These are phyloP conservation scores for Ceraceosorus guamensis DNA, from an alignment of 1,284 basidiomycete species.

Conservation along the genomic window DNA sequence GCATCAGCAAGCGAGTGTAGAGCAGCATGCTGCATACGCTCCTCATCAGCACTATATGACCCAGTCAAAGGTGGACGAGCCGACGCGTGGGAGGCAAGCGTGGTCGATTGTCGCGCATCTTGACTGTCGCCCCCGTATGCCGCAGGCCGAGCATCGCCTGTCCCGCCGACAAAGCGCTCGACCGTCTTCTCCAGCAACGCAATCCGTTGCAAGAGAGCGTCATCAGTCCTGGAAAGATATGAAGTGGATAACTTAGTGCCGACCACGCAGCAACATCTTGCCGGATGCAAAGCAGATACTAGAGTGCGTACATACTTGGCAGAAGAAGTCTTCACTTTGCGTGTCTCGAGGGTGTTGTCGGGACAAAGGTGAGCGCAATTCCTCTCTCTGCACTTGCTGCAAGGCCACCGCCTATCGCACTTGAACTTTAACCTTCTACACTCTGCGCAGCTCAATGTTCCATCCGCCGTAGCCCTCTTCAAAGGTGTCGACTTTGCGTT, in stretches of 20 bases:
- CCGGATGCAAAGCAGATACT: too few species aligned
- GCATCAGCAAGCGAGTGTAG: not conserved
- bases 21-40: too few species aligned
- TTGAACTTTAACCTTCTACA: conserved; percentile 7
- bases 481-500: not conserved
- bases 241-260: not conserved
- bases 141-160: too few species aligned
- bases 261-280: not conserved
- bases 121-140: not conserved
- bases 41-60: too few species aligned
- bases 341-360: conserved; percentile 2
- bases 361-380: conserved; percentile 2
- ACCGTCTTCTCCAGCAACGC: not conserved
- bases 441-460: conserved; percentile 3
- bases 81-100: not conserved
- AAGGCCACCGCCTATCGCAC: conserved; percentile 6
- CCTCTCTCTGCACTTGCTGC: conserved; percentile 3
- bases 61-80: too few species aligned
- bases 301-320: not conserved
- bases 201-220: not conserved
- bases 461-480: conserved; percentile 3
- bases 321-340: too few species aligned
- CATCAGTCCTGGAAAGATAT: not conserved
- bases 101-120: not conserved
- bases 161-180: not conserved